Base-by-base conservation (phyloP, 225 moss, liverwort and hornwort species). In the Sphagnum tenellum region DNA sequence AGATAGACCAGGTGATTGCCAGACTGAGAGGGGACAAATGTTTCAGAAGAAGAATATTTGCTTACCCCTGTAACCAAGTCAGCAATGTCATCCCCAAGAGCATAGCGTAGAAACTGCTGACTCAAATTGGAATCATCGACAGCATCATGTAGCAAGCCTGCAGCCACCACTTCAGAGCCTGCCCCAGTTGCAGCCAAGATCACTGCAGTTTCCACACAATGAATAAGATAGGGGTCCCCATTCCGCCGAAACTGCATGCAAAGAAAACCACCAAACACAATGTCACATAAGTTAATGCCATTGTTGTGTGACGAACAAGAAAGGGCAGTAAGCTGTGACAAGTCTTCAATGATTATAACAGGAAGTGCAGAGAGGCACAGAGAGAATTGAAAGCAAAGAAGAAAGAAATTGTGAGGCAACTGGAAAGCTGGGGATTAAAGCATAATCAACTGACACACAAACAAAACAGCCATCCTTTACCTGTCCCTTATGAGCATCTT, bases 121-220 rank as follows among this genome's bases (percentile, higher is more conserved):
- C 75, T 76, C 57, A 94, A 50, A 45, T 70, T 65, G 3, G 89
- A 85, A 48, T 94, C 94, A 73, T 94, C 94, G 8, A 91, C 73
- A 4, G 87, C 82, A 70, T 94, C 94, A 51, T 94, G 94, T 3
- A 94, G 74, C 62, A 94, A 73, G 8, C 94, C 94, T 50, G 91
- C 90, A 60, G 91, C 94, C 44, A 94, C 89, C 3, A 94, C 91
- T 4, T 81, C 72, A 7, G 77, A 78, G 46, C 83, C 89, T 12
- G 91, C 89, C 55, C 94, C 89, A 53, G 87, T 89, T 45, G 69
- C 76, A 8, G 94, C 94, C 56, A 94, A 80, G 50, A 88, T 85
- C 61, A 82, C 65, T 9, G 94, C 94, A 7, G 91, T 91, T 74
- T 94, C 94, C 72, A 91, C 74, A 60, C 94, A 94, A 62, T 91